Evolutionary conservation across 139 green algal species (phyloP).

Genomic region (Chlamydomonas asymmetrica): DNA sequence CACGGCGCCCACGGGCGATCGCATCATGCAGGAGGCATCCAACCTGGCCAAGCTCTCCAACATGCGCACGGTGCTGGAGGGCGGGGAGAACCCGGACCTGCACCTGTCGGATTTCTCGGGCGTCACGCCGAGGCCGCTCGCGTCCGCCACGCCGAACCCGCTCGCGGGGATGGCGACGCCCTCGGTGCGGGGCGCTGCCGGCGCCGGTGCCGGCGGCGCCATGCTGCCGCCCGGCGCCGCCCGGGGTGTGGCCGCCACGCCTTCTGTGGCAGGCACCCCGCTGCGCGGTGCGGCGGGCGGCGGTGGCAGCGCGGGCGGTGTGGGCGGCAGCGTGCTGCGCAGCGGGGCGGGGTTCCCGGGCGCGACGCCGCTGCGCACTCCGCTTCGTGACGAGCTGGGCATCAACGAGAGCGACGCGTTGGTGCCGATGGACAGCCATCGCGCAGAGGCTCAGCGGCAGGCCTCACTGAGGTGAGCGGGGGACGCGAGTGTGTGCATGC

Average conservation of each 20-base stretch:
- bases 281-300: slow-evolving; percentile 4
- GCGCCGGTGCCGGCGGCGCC: slow-evolving; percentile 14
- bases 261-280: slow-evolving; percentile 40
- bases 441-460: slow-evolving; percentile 18
- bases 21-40: slow-evolving; percentile 82
- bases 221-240: slow-evolving; percentile 30
- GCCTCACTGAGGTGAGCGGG: slow-evolving; percentile 14
- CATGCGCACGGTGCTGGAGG: slow-evolving; percentile 87
- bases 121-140: slow-evolving; percentile 57
- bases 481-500: neutral
- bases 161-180: slow-evolving; percentile 55
- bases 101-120: slow-evolving; percentile 60
- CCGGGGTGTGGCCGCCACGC: slow-evolving; percentile 43
- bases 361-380: slow-evolving; percentile 58
- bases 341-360: slow-evolving; percentile 25
- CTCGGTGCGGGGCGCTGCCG: slow-evolving; percentile 25
- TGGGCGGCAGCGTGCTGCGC: slow-evolving; percentile 41
- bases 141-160: slow-evolving; percentile 70
- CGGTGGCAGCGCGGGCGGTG: neutral
- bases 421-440: slow-evolving; percentile 24
- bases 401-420: slow-evolving; percentile 76
- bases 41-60: slow-evolving; percentile 75
- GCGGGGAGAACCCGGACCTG: slow-evolving; percentile 85
- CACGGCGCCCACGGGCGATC: slow-evolving; percentile 53
- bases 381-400: slow-evolving; percentile 78